A percentile compares a stretch with the other conserved stretches of the same genome.
Evolutionary conservation across 2,329 filamentous ascomycete genomes (phyloP).

Genomic region (Malbranchea zuffiana): DNA sequence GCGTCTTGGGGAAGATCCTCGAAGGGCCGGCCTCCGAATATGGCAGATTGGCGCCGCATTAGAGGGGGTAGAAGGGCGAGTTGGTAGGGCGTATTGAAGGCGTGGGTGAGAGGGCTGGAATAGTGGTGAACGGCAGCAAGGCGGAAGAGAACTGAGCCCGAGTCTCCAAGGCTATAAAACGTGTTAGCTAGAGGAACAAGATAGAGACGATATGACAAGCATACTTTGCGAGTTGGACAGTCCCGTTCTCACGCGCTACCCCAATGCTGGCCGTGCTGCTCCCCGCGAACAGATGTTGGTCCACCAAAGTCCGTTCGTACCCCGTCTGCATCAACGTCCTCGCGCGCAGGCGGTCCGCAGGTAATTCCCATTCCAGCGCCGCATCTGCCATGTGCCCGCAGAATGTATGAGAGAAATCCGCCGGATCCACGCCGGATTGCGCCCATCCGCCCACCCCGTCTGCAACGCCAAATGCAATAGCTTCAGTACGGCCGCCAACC

Average conservation of each 20-base stretch:
- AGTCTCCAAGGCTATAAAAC: constrained; percentile 61
- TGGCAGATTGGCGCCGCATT: constrained; percentile 65
- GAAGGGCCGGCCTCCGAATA: constrained; percentile 72
- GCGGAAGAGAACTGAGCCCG: constrained; percentile 78
- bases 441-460: constrained; percentile 95
- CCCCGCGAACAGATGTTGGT: constrained; percentile 63
- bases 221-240: constrained; percentile 73
- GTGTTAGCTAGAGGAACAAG: constrained; percentile 4
- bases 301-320: constrained; percentile 69
- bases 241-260: constrained; percentile 60
- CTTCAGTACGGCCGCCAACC: constrained; percentile 47
- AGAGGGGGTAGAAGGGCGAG: constrained; percentile 74
- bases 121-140: constrained; percentile 74
- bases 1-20: constrained; percentile 78
- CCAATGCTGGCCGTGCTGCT: constrained; percentile 90
- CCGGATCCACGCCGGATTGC: constrained; percentile 83
- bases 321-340: constrained; percentile 67
- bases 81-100: constrained; percentile 96
- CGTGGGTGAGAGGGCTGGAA: constrained; percentile 82
- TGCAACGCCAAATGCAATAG: constrained; percentile 73
- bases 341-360: constrained; percentile 41
- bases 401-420: constrained; percentile 86
- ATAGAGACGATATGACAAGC: constrained; percentile 9
- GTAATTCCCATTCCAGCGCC: constrained; percentile 48
- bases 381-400: constrained; percentile 85